Evolutionary conservation across 441 rosid genomes (phyloP).

Genomic region (Syzygium malaccense): DNA sequence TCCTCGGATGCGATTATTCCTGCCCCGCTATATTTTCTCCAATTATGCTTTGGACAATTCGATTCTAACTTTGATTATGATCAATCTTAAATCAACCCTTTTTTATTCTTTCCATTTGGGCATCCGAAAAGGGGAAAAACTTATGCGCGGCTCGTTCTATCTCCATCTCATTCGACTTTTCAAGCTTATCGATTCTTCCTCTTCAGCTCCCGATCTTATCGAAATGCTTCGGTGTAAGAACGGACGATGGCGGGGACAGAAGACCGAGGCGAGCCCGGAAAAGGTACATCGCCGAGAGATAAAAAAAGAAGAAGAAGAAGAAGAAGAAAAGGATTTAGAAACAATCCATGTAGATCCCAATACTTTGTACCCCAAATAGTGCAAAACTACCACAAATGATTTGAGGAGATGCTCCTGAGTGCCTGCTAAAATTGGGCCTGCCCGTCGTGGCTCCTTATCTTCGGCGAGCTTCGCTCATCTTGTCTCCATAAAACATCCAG

Average conservation of each 20-base stretch:
- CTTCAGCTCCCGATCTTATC: neutral
- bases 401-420: neutral
- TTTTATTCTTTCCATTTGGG: neutral
- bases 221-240: neutral
- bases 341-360: neutral
- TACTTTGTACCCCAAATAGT: neutral
- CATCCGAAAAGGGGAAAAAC: neutral
- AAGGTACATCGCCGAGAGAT: neutral
- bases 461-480: neutral
- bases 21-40: neutral
- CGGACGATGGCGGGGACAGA: rapidly evolving
- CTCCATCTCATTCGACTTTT: neutral
- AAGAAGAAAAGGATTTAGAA: neutral
- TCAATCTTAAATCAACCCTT: neutral
- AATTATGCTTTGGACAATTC: neutral
- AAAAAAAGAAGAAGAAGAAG: no score
- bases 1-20: neutral
- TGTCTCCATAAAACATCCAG: neutral
- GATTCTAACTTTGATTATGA: neutral
- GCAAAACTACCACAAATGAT: neutral
- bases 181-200: rapidly evolving
- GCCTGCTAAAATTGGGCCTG: neutral
- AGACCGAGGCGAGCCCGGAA: neutral
- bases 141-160: no score
- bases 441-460: neutral